A percentile compares a stretch with the other conserved stretches of the same genome.
Evolutionary conservation across 805 yeast species (phyloP).

Genomic region (Pichia ethanolica): DNA sequence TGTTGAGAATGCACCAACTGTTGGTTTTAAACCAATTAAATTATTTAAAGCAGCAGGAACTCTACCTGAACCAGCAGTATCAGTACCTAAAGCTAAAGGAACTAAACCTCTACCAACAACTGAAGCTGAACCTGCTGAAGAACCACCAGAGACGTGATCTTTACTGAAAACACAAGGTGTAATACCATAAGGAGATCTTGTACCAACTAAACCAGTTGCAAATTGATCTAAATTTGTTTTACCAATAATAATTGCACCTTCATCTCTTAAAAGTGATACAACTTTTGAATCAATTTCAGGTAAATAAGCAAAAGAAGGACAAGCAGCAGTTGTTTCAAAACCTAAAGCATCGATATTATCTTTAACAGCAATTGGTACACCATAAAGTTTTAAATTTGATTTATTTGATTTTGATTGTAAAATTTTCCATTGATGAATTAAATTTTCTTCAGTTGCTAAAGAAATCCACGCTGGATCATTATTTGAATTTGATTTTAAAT

Average conservation of each 20-base stretch:
- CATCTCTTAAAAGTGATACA: slow-evolving; percentile 64
- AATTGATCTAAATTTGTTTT: slow-evolving; percentile 95
- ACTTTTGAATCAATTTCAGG: slow-evolving; percentile 72
- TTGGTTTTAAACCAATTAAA: slow-evolving; percentile 86
- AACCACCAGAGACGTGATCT: slow-evolving; percentile 87
- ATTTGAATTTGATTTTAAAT: slow-evolving; percentile 35
- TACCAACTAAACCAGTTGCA: slow-evolving; percentile 95
- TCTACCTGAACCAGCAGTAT: slow-evolving; percentile 97
- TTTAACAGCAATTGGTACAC: slow-evolving; percentile 92
- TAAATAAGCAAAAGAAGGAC: slow-evolving; percentile 70
- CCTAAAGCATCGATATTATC: slow-evolving; percentile 89
- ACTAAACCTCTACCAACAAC: slow-evolving; percentile 87
- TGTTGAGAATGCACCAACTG: slow-evolving; percentile 81
- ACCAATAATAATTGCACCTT: slow-evolving; percentile 91
- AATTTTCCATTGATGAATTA: slow-evolving; percentile 71
- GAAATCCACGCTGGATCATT: slow-evolving; percentile 91
- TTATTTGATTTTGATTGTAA: slow-evolving; percentile 57
- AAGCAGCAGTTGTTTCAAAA: slow-evolving; percentile 87
- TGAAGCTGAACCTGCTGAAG: slow-evolving; percentile 92
- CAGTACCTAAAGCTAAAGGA: slow-evolving; percentile 88
- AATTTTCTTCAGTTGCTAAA: slow-evolving; percentile 51
- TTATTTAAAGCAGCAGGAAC: slow-evolving; percentile 96
- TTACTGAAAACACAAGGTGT: slow-evolving; percentile 73
- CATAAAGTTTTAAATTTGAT: slow-evolving; percentile 60
- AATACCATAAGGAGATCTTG: slow-evolving; percentile 90